Evolutionary conservation across 768 basidiomycete genomes (phyloP).

Genomic region (Auricularia sp.): DNA sequence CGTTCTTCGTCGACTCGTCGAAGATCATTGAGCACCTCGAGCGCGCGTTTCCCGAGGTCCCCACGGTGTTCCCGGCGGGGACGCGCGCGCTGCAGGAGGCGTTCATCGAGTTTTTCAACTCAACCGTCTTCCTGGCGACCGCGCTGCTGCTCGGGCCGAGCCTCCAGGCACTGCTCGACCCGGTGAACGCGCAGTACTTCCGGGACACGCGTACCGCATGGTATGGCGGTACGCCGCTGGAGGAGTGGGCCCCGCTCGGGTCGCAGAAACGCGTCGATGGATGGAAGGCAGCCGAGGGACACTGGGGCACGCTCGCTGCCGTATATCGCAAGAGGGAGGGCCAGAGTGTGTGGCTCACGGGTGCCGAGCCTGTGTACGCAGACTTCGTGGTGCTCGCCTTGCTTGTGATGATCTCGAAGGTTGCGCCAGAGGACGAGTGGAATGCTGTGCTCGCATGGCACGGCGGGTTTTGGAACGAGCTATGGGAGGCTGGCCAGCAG

Average conservation of each 20-base stretch:
- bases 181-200: not conserved
- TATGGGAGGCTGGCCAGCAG: not conserved
- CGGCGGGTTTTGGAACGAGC: not conserved
- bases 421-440: not conserved
- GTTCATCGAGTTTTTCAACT: not conserved
- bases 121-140: not conserved
- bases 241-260: not conserved
- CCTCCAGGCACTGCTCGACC: not conserved
- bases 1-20: constrained; percentile 41
- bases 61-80: not conserved
- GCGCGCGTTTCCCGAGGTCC: not conserved
- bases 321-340: not conserved
- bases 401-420: not conserved
- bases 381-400: not conserved
- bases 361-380: not conserved
- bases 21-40: constrained; percentile 68
- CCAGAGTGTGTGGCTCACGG: not conserved
- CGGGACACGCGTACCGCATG: not conserved
- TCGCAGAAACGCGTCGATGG: not conserved
- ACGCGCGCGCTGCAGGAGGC: not conserved
- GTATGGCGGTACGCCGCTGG: not conserved
- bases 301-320: not conserved
- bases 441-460: not conserved
- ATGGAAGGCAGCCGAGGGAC: not conserved
- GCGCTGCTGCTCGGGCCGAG: not conserved